phyloP scores from a whole-genome alignment of 1,139 yeast genomes.

The Pichia sp. region DNA sequence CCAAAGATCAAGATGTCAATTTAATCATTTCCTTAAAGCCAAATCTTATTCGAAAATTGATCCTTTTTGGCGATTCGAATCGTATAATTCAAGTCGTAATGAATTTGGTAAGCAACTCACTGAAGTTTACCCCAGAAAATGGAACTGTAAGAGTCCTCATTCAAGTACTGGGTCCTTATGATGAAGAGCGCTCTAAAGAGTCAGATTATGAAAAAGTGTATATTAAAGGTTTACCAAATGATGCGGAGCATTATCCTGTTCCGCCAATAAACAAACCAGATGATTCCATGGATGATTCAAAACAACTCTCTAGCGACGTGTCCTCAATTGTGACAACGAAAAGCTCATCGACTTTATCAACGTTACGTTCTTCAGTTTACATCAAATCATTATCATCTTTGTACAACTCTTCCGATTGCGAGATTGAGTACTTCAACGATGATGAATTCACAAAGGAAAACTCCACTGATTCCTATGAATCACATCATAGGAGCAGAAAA shows the following conservation, averaged over 20 bases:
- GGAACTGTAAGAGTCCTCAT: conserved; percentile 73
- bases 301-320: conserved; percentile 3
- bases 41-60: conserved; percentile 54
- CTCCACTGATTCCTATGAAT: conserved; percentile 27
- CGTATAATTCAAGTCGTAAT: conserved; percentile 82
- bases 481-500: conserved; percentile 37
- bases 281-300: conserved; percentile 1
- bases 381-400: conserved; percentile 24
- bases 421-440: conserved; percentile 17
- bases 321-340: conserved; percentile 12
- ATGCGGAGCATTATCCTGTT: conserved; percentile 17
- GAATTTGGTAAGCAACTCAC: conserved; percentile 81
- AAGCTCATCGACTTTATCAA: conserved; percentile 20
- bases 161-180: conserved; percentile 68
- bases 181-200: conserved; percentile 40
- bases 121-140: conserved; percentile 84
- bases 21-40: conserved; percentile 57
- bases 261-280: conserved; percentile 10
- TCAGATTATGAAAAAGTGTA: conserved; percentile 37
- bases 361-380: conserved; percentile 25
- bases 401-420: conserved; percentile 20
- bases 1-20: conserved; percentile 69
- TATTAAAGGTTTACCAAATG: conserved; percentile 26
- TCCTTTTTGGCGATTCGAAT: conserved; percentile 79
- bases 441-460: conserved; percentile 19